These are phyloP conservation scores for Agarophyton chilense DNA, from an alignment of 23 red algal species.

Conservation along the genomic window DNA sequence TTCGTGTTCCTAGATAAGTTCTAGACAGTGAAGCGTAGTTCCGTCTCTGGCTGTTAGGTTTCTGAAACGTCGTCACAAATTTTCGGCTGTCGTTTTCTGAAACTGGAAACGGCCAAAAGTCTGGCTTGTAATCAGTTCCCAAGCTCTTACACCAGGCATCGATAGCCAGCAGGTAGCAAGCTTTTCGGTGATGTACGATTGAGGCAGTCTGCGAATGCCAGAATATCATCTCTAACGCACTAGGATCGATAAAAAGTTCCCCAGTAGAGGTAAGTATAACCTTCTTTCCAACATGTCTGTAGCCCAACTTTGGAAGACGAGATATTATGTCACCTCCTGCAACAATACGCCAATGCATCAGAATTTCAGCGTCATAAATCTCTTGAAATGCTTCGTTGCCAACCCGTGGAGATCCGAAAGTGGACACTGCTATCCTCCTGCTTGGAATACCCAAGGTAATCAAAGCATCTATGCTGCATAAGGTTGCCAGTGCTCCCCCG, in stretches of 20 bases:
- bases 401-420: conserved; percentile 84
- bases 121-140: conserved; percentile 48
- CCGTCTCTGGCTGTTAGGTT: conserved; percentile 10
- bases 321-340: conserved; percentile 68
- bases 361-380: conserved; percentile 49
- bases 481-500: conserved; percentile 78
- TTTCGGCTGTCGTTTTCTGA: conserved; percentile 65
- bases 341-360: conserved; percentile 75
- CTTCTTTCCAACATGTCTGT: conserved; percentile 68
- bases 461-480: conserved; percentile 60
- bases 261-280: conserved; percentile 64
- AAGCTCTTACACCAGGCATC: conserved; percentile 68
- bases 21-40: neutral
- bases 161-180: conserved; percentile 62
- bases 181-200: conserved; percentile 68
- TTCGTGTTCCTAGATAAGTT: neutral
- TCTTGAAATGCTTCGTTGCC: conserved; percentile 76
- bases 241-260: conserved; percentile 76
- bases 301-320: conserved; percentile 76
- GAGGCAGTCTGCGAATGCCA: conserved; percentile 60
- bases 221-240: conserved; percentile 72
- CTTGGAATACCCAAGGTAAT: conserved; percentile 29
- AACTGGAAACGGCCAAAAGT: conserved; percentile 76
- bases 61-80: conserved; percentile 42
- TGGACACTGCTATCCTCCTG: conserved; percentile 30